Evolutionary conservation across 805 yeast genomes (phyloP).

Genomic region (Grigorovia yakushimaensis): DNA sequence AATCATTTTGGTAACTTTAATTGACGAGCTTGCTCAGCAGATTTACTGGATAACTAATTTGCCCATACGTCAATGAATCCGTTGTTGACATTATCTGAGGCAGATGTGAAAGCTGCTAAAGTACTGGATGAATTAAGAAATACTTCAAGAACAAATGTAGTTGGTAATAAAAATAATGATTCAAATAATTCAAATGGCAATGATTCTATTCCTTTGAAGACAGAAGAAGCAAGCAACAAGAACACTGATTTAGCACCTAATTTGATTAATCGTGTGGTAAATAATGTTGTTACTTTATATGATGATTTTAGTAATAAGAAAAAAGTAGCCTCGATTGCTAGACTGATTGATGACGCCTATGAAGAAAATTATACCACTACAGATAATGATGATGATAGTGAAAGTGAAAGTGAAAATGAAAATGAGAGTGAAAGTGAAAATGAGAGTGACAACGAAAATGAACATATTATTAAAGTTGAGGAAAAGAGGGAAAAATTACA

Average conservation of each 20-base stretch:
- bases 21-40: too few relatives aligned
- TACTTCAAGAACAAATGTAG: background rate
- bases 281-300: slow-evolving; percentile 40
- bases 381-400: slow-evolving; percentile 15
- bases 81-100: slow-evolving; percentile 13
- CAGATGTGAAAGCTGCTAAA: slow-evolving; percentile 23
- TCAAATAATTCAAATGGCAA: background rate
- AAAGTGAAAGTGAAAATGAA: slow-evolving; percentile 6
- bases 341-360: slow-evolving; percentile 38
- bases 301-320: slow-evolving; percentile 31
- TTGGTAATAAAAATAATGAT: background rate
- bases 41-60: background rate
- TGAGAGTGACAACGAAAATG: slow-evolving; percentile 8
- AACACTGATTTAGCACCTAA: slow-evolving; percentile 1
- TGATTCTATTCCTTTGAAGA: background rate
- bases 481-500: too few relatives aligned
- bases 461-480: too few relatives aligned
- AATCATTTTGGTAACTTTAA: too few relatives aligned
- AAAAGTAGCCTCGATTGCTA: slow-evolving; percentile 30
- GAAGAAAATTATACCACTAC: slow-evolving; percentile 17
- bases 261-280: slow-evolving; percentile 26
- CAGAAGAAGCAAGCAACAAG: background rate
- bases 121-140: slow-evolving; percentile 19
- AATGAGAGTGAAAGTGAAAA: slow-evolving; percentile 8
- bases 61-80: background rate